A percentile compares a stretch with the other conserved stretches of the same genome.
phyloP scores from a whole-genome alignment of 2,329 filamentous ascomycete genomes.

The Aspergillus jensenii region DNA sequence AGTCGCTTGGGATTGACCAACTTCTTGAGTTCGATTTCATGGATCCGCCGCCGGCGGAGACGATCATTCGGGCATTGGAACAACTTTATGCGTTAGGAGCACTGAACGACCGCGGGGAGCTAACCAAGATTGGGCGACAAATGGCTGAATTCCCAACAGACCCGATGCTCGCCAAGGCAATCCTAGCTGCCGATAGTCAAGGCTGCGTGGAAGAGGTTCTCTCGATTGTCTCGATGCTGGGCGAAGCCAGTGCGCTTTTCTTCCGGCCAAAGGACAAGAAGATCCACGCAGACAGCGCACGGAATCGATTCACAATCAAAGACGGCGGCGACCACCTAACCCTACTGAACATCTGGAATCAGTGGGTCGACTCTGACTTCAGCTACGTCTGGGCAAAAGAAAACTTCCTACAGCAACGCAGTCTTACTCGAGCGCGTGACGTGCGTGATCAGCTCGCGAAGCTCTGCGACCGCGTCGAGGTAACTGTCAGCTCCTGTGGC shows the following conservation, averaged over 20 bases:
- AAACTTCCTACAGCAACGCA: slow-evolving; percentile 90
- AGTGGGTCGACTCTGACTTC: slow-evolving; percentile 92
- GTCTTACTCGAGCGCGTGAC: slow-evolving; percentile 83
- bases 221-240: slow-evolving; percentile 90
- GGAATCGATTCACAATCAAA: slow-evolving; percentile 82
- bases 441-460: slow-evolving; percentile 90
- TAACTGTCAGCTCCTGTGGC: slow-evolving; percentile 67
- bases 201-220: slow-evolving; percentile 93
- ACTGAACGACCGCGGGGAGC: slow-evolving; percentile 80
- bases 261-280: slow-evolving; percentile 97
- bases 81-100: slow-evolving; percentile 88
- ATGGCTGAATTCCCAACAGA: slow-evolving; percentile 96
- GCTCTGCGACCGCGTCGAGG: slow-evolving; percentile 90
- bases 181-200: slow-evolving; percentile 83
- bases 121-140: slow-evolving; percentile 87
- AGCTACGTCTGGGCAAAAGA: slow-evolving; percentile 83
- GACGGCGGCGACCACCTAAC: slow-evolving; percentile 89
- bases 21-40: slow-evolving; percentile 94
- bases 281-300: slow-evolving; percentile 87
- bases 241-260: slow-evolving; percentile 84
- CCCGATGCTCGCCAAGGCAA: slow-evolving; percentile 84
- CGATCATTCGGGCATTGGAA: slow-evolving; percentile 84
- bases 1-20: slow-evolving; percentile 88
- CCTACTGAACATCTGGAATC: slow-evolving; percentile 89
- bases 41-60: slow-evolving; percentile 87